Conservation (phyloP, 257 asterid genomes). For the Fraxinus pennsylvanica region DNA sequence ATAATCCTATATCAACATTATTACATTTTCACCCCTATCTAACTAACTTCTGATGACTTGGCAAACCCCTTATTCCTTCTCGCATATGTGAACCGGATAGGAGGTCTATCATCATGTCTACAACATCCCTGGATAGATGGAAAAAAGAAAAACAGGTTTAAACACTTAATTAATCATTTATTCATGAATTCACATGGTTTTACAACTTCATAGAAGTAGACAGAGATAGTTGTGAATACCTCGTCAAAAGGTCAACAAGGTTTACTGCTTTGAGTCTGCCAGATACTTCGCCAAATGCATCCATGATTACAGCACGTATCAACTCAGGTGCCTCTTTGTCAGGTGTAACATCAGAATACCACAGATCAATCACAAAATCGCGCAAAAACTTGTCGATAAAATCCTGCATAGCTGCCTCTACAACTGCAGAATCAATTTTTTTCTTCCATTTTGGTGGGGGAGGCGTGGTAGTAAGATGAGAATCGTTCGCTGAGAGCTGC, state of each 20-base stretch:
- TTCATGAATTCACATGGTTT: conserved; percentile 15
- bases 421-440: conserved; percentile 72
- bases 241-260: conserved; percentile 79
- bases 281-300: conserved; percentile 76
- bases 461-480: conserved; percentile 50
- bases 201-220: conserved; percentile 20
- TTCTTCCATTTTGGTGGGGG: conserved; percentile 77
- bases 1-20: too few relatives aligned
- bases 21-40: too few relatives aligned
- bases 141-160: conserved; percentile 13
- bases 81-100: too few relatives aligned
- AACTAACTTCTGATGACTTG: too few relatives aligned
- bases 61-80: too few relatives aligned
- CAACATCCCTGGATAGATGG: conserved; percentile 60
- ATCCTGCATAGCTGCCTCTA: conserved; percentile 82
- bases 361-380: conserved; percentile 79
- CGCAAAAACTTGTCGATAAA: conserved; percentile 65
- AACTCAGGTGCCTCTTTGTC: conserved; percentile 81
- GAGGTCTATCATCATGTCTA: conserved; percentile 54
- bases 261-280: conserved; percentile 75
- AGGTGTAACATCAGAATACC: conserved; percentile 88
- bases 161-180: conserved; percentile 17
- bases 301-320: conserved; percentile 67
- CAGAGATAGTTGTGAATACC: conserved; percentile 39
- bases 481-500: conserved; percentile 65